phyloP scores from a whole-genome alignment of 208 protist genomes.

The Angomonas ambiguus region DNA sequence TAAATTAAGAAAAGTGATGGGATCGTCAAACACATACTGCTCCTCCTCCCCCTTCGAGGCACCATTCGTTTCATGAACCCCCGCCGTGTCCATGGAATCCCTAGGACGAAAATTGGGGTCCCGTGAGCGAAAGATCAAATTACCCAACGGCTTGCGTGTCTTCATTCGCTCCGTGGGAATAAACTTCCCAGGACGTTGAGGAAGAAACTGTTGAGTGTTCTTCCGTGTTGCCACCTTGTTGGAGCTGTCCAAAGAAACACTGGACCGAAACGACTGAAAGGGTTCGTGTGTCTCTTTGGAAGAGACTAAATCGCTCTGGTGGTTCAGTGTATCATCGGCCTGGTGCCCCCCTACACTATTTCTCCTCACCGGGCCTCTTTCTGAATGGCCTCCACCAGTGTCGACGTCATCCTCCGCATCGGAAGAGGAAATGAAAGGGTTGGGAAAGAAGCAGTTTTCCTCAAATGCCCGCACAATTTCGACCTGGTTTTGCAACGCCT shows the following conservation, averaged over 20 bases:
- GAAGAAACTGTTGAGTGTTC: background rate
- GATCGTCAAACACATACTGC: conserved; percentile 14
- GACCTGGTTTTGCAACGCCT: conserved; percentile 26
- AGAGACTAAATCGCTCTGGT: background rate
- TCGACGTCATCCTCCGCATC: conserved; percentile 6
- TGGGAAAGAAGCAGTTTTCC: conserved; percentile 29
- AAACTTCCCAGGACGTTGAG: background rate
- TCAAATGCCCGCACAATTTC: conserved; percentile 36
- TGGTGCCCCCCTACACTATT: background rate
- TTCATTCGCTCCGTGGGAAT: conserved; percentile 23
- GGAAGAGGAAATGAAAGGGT: conserved; percentile 16
- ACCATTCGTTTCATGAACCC: background rate
- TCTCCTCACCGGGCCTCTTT: background rate
- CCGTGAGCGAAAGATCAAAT: conserved; percentile 29
- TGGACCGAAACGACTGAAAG: background rate
- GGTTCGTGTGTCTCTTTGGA: background rate
- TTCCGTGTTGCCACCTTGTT: conserved; percentile 1
- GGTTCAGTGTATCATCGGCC: background rate
- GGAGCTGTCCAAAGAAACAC: background rate
- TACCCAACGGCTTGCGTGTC: conserved; percentile 29
- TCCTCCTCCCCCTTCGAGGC: background rate
- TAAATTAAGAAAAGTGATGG: conserved; percentile 29
- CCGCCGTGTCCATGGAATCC: background rate
- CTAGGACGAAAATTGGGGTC: background rate
- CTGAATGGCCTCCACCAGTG: no score